phyloP scores from a whole-genome alignment of 306 rosid genomes.

The Quercus alba region DNA sequence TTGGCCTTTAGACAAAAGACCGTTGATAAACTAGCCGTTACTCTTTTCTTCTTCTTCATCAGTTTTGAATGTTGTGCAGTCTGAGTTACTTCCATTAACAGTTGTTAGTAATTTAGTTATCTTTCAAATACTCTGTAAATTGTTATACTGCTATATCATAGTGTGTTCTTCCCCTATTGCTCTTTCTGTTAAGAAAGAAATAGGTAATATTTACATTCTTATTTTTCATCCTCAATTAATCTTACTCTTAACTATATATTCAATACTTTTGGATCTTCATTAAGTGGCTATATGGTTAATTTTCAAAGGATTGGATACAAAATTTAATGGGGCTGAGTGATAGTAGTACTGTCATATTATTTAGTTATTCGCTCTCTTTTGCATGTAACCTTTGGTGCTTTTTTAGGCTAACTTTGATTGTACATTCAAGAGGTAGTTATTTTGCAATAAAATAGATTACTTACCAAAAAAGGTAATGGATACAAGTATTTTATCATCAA shows the following conservation, averaged over 20 bases:
- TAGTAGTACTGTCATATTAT: not conserved
- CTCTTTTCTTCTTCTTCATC: too few species aligned
- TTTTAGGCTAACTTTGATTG: too few species aligned
- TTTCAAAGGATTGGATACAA: constrained; percentile 12
- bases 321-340: too few species aligned
- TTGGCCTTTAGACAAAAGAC: too few species aligned
- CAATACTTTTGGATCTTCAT: not conserved
- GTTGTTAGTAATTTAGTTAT: not conserved
- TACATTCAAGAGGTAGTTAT: too few species aligned
- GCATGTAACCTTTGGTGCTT: not conserved
- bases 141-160: not conserved
- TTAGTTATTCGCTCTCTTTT: not conserved
- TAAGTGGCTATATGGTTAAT: not conserved
- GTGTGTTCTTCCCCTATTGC: not conserved
- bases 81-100: too few species aligned
- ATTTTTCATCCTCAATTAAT: not conserved
- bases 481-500: not conserved
- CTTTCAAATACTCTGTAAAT: not conserved
- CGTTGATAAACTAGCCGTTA: too few species aligned
- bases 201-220: not conserved
- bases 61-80: too few species aligned
- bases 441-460: too few species aligned
- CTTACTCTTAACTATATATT: not conserved
- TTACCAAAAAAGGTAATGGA: not conserved
- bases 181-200: not conserved